Evolutionary conservation across 805 yeast species (phyloP).

Genomic region (Torulaspora microellipsoides): DNA sequence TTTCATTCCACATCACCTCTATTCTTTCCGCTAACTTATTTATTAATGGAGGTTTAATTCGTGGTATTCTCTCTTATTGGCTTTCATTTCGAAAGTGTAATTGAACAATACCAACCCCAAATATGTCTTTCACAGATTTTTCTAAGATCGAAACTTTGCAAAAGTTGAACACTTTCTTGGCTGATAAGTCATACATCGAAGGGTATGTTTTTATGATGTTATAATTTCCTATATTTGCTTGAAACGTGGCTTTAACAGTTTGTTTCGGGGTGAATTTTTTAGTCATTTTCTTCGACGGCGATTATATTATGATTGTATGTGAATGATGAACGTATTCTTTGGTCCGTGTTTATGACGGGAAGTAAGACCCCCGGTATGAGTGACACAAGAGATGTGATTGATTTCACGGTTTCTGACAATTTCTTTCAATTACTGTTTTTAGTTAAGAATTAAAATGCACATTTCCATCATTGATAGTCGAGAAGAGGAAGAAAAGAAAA

Average conservation of each 20-base stretch:
- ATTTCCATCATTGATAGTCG: neutral
- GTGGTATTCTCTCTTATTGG: too few relatives aligned
- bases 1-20: too few relatives aligned
- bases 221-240: neutral
- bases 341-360: constrained; percentile 99
- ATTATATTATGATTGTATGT: constrained; percentile 1
- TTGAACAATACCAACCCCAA: constrained; percentile 6
- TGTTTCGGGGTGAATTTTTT: neutral
- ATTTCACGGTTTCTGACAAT: constrained; percentile 39
- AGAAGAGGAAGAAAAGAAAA: too few relatives aligned
- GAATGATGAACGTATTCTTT: constrained; percentile 64
- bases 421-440: neutral
- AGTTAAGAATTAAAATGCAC: neutral
- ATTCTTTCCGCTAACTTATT: too few relatives aligned
- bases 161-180: constrained; percentile 78
- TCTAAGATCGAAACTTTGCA: constrained; percentile 69
- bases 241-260: too few relatives aligned
- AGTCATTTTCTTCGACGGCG: neutral
- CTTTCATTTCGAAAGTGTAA: neutral
- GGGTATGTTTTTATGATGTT: constrained; percentile 61
- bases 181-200: constrained; percentile 90
- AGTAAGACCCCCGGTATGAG: constrained; percentile 95
- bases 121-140: constrained; percentile 77
- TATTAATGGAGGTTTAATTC: too few relatives aligned
- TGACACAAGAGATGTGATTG: constrained; percentile 50